Base-by-base conservation (phyloP, 164 flowering plant genomes). In the Berberis thunbergii region DNA sequence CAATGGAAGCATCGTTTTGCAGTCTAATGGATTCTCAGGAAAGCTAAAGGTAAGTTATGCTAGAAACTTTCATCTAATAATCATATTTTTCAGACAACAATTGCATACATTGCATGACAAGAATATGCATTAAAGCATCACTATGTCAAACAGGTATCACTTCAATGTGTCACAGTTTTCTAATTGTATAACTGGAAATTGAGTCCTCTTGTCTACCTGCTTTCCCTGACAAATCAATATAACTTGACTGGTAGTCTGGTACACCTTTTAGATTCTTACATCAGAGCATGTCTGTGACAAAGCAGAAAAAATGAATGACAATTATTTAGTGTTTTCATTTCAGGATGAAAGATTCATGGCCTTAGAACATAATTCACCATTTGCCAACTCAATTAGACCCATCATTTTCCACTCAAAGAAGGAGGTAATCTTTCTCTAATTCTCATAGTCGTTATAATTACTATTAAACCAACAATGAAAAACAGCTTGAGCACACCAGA, bases 21-120 rank as follows among this genome's bases (percentile, higher is more conserved):
- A 69, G 43, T 57, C 78, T 52, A 60, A 74, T 55, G 75, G 68
- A 59, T 59, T 75, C 56, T 60, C 82, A 61, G 73, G 67, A 72
- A 83, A 79, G 48, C 43, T n/a, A 48, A 80, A 84, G 96, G 96
- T 89, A 81, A 6, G 8, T 4, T 52, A 10, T 26, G n/a, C n/a
- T 52, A 43, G 44, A 4, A 59, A 12, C 7, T 41, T 42, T 26
- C 26, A 26, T 26, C 26, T 26, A 26, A 26, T 26, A 26, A 26
- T 26, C 26, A 26, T 26, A 26, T 26, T 26, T 26, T 26, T 26
- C 26, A 26, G 26, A 26, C 26, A 26, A 26, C 26, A 26, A 26
- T 26, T 26, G 26, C 26, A 26, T 26, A 26, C 26, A 26, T 26
- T 26, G 26, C 26, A 26, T 26, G 26, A 26, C 26, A 26, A 26